Evolutionary conservation across 2,329 filamentous ascomycete genomes (phyloP).

Genomic region (Paecilomyces dactylethromorphus): DNA sequence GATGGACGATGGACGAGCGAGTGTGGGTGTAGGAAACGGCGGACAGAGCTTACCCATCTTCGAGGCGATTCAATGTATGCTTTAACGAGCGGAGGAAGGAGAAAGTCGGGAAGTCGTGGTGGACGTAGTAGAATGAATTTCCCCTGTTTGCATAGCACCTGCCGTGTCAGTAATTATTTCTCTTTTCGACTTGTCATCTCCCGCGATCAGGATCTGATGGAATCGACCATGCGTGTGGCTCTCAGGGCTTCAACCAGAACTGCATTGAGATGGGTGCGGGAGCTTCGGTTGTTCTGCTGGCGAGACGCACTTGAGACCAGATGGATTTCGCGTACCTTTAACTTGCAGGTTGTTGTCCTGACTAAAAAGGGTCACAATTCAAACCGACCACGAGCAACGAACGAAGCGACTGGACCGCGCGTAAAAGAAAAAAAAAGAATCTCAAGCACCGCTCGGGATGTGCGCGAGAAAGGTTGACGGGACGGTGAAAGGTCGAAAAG

Average conservation of each 20-base stretch:
- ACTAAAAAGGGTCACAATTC: not conserved
- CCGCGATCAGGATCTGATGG: not conserved
- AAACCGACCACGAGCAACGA: not conserved
- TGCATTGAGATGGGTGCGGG: not conserved
- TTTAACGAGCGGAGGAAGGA: not conserved
- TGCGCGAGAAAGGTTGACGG: not conserved
- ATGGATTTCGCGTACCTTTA: not conserved
- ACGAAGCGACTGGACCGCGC: not conserved
- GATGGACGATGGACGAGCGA: not conserved
- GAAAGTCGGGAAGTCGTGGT: not conserved
- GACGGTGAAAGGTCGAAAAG: not conserved
- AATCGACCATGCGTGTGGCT: not conserved
- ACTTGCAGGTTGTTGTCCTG: not conserved
- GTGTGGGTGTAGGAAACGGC: not conserved
- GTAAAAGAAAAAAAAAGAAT: not conserved
- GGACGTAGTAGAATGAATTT: not conserved
- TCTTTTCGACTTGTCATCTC: not conserved
- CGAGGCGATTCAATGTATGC: not conserved
- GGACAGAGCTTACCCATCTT: not conserved
- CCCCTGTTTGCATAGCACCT: not conserved
- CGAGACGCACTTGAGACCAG: not conserved
- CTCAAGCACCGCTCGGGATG: not conserved
- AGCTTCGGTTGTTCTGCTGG: not conserved
- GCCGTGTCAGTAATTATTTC: not conserved
- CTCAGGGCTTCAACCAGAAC: not conserved